Percentiles rank a stretch among this genome's conserved stretches.
Evolutionary conservation across 441 rosid species (phyloP).

Genomic region (Brassica balearica): DNA sequence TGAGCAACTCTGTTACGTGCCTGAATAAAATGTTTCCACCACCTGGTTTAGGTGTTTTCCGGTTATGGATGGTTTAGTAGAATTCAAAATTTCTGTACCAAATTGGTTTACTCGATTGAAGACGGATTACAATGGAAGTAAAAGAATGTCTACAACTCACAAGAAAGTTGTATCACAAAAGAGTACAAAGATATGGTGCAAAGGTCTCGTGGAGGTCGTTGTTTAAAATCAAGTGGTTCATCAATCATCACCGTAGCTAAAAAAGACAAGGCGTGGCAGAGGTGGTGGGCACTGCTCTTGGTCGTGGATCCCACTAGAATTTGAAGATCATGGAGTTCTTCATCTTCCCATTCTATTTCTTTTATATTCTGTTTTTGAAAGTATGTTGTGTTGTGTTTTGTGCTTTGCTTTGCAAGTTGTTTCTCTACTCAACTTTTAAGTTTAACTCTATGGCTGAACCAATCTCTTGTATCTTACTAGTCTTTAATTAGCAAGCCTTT

Average conservation of each 20-base stretch:
- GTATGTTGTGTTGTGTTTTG: not conserved
- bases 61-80: not conserved
- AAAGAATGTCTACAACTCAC: constrained; percentile 13
- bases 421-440: not conserved
- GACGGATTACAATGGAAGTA: not conserved
- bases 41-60: constrained; percentile 7
- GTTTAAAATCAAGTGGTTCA: not conserved
- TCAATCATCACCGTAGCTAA: too few relatives aligned
- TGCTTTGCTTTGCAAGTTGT: not conserved
- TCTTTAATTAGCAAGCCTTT: not conserved
- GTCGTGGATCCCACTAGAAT: not conserved
- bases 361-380: not conserved
- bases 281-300: not conserved
- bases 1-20: not conserved
- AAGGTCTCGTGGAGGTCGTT: not conserved
- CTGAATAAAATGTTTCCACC: constrained; percentile 19
- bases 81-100: too few relatives aligned
- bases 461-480: not conserved
- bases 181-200: not conserved
- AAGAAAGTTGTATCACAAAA: not conserved
- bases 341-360: not conserved
- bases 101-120: too few relatives aligned
- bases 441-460: not conserved
- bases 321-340: not conserved
- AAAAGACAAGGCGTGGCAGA: not conserved